A percentile compares a stretch with the other conserved stretches of the same genome.
Conservation (phyloP, 2,329 filamentous ascomycete species). For the Colletotrichum euphorbiae region DNA sequence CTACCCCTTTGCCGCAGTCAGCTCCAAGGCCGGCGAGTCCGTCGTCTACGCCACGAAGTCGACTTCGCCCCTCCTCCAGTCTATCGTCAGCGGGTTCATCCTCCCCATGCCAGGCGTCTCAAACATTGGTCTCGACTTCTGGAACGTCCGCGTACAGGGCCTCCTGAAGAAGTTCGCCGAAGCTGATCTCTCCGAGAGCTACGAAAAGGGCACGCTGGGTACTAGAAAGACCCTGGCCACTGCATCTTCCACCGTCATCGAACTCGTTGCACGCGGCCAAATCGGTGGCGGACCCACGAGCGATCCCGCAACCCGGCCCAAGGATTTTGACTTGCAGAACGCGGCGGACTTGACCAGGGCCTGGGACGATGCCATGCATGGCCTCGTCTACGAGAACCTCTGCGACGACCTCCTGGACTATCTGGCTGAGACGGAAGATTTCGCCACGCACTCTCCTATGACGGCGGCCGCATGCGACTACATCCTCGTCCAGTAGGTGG, state of each 20-base stretch:
- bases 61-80: constrained; percentile 74
- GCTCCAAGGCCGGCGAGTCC: not conserved
- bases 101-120: constrained; percentile 74
- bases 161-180: constrained; percentile 72
- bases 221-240: constrained; percentile 81
- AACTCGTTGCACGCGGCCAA: constrained; percentile 74
- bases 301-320: constrained; percentile 35
- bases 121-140: constrained; percentile 73
- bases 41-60: constrained; percentile 50
- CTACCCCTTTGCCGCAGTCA: constrained; percentile 68
- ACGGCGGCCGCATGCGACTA: constrained; percentile 75
- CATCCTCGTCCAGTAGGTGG: constrained; percentile 74
- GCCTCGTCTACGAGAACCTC: constrained; percentile 75
- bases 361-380: constrained; percentile 75
- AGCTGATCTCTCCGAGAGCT: constrained; percentile 81
- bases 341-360: constrained; percentile 71
- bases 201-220: constrained; percentile 81
- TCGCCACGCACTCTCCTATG: constrained; percentile 72
- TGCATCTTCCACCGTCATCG: constrained; percentile 75
- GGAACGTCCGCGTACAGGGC: constrained; percentile 70
- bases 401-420: constrained; percentile 74
- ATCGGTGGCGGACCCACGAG: constrained; percentile 67
- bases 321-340: constrained; percentile 67
- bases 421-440: constrained; percentile 67
- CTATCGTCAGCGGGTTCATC: constrained; percentile 73